Evolutionary conservation across 2,329 filamentous ascomycete genomes (phyloP), one percentile per base, ranked within the genome.

Genomic region (Chalaropsis ovoidea): DNA sequence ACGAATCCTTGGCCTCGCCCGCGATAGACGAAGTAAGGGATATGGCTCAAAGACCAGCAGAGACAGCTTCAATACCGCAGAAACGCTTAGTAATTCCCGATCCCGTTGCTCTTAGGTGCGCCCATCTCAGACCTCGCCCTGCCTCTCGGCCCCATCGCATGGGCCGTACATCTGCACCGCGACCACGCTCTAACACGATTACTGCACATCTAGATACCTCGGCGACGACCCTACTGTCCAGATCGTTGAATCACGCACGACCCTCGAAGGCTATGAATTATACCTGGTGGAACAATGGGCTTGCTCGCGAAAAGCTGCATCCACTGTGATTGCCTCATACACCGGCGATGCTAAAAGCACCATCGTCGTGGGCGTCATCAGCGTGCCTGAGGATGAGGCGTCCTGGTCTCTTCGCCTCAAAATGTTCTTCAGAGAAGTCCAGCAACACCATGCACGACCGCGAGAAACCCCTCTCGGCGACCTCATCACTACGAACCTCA

Each of bases 241-340:
- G 2, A 85, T 96, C 7, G 79, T 96, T 69, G 84, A 92, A 70
- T 86, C 87, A 64, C 84, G 85, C 65, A 80, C 82, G 62, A 78
- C 82, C 62, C 81, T 99, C 5, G 78, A 83, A 68, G 93, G 93
- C 69, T 97, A 96, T 76, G 92, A 97, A 74, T 80, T 93, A 68
- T 97, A 97, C 75, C 77, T 97, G 17, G 90, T 97, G 69, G 94
- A 97, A 75, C 94, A 99, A 79, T 99, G 94, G 94, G 90, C 90
- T 5, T 96, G 92, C 75, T 96, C 93, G 13, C 85, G 94, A 63
- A 82, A 86, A 66, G 90, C 95, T 68, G 93, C 93, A 0, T 96
- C 93, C 17, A 89, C 95, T 69, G 84, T 95, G 62, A 95, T 97
- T 69, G 89, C 88, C 52, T 96, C 92, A 2, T 96, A 94, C 72